Conservation (phyloP, 768 basidiomycete species). For the Kwoniella shandongensis region DNA sequence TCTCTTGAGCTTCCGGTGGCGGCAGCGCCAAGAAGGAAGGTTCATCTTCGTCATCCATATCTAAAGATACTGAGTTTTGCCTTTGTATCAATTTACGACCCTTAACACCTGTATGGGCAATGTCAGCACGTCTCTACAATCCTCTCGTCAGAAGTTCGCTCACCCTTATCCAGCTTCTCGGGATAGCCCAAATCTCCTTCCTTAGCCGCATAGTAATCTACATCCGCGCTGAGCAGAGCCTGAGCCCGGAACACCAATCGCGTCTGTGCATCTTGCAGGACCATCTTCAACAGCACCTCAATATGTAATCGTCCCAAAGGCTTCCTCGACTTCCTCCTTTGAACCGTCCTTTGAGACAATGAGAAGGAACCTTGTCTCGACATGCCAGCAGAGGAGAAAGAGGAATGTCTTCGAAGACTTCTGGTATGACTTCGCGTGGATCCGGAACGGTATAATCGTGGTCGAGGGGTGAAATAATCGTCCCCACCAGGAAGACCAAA, state of each 20-base stretch:
- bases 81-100: slow-evolving; percentile 18
- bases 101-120: background rate
- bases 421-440: slow-evolving; percentile 11
- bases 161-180: slow-evolving; percentile 67
- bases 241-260: slow-evolving; percentile 94
- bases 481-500: slow-evolving; percentile 5
- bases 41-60: slow-evolving; percentile 55
- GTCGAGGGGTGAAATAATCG: slow-evolving; percentile 23
- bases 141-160: slow-evolving; percentile 39
- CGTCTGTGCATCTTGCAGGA: slow-evolving; percentile 94
- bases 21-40: slow-evolving; percentile 65
- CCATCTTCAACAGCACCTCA: slow-evolving; percentile 77
- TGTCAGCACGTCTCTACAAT: background rate
- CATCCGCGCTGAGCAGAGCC: slow-evolving; percentile 82
- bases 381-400: slow-evolving; percentile 7
- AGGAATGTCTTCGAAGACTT: slow-evolving; percentile 15
- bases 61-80: slow-evolving; percentile 28
- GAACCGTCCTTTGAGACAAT: background rate
- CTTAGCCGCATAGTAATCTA: slow-evolving; percentile 75
- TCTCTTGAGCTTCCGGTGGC: slow-evolving; percentile 70
- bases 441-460: slow-evolving; percentile 5
- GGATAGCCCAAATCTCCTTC: slow-evolving; percentile 82
- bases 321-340: slow-evolving; percentile 17
- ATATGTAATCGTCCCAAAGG: slow-evolving; percentile 68
- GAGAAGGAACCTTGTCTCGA: slow-evolving; percentile 6